Evolutionary conservation across 129 eudicot genomes (phyloP), one percentile per base, ranked within the genome.

Genomic region (Centella asiatica): DNA sequence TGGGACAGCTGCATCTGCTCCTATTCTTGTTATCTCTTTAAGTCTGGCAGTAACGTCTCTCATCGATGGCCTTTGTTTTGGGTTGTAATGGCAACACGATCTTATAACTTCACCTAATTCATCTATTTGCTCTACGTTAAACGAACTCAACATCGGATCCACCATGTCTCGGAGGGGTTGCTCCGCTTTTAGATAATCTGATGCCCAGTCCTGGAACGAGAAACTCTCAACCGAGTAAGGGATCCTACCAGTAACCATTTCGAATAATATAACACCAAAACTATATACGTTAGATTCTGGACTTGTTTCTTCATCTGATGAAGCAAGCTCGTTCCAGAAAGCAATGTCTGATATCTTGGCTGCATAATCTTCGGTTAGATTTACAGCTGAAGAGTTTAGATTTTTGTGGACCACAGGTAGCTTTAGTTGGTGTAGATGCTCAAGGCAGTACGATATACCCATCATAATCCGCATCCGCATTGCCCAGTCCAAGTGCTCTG

Each of bases 371-470:
- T 92, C 96, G 8, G 99, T 81, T 25, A 92, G 76, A 51, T 82
- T 76, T 19, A 92, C 77, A 18, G 95, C 48, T 15, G 88, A 76
- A 5, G 99, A 87, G 65, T 68, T 76, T 5, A 92, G 75, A 73
- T 84, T 78, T 32, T 73, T 66, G 81, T 82, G 99, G 67, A 79
- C 18, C 46, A 80, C 29, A n/a, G 88, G 86, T 17, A 96, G 99
- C 4, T 78, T 68, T 42, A 84, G 60, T 64, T 80, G 84, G 84
- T 92, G 99, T 95, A 92, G 84, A 74, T 87, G 75, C 36, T 82
- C 90, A 3, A 87, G 92, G 76, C 99, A 92, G 70, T 92, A 92
- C 23, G 86, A 86, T 77, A 87, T 87, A 39, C 99, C 99, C 96
- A 92, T 92, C 24, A 74, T 74, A 25, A 92, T 77, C 63, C 99